Evolutionary conservation across 1,139 yeast genomes (phyloP).

Genomic region (Saccharomyces pastorianus): DNA sequence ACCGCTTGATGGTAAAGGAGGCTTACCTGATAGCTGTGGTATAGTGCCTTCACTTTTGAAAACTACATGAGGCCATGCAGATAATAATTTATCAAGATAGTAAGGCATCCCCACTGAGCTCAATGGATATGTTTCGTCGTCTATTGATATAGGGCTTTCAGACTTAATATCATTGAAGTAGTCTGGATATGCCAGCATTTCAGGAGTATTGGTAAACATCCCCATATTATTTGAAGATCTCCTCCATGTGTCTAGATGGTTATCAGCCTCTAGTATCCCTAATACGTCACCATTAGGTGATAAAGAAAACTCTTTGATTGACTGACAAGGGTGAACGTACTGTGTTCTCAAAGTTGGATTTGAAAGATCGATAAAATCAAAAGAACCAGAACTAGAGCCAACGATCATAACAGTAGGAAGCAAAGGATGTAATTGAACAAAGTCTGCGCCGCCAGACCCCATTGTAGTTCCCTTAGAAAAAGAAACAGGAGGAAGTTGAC

Average conservation of each 20-base stretch:
- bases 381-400: conserved; percentile 69
- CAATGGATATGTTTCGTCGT: conserved; percentile 48
- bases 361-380: conserved; percentile 76
- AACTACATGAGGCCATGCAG: conserved; percentile 65
- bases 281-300: conserved; percentile 78
- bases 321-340: conserved; percentile 48
- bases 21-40: conserved; percentile 32
- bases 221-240: conserved; percentile 19
- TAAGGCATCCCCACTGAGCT: conserved; percentile 80
- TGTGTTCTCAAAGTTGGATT: conserved; percentile 62
- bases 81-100: conserved; percentile 69
- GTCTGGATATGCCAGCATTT: conserved; percentile 33
- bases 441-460: conserved; percentile 76
- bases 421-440: conserved; percentile 78
- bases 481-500: conserved; percentile 70
- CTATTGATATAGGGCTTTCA: conserved; percentile 35
- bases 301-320: conserved; percentile 52
- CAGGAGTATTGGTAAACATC: conserved; percentile 34
- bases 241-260: conserved; percentile 67
- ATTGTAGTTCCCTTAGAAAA: conserved; percentile 37
- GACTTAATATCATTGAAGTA: conserved; percentile 30
- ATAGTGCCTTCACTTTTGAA: conserved; percentile 48
- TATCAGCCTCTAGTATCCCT: conserved; percentile 57
- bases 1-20: conserved; percentile 3
- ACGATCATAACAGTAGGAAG: conserved; percentile 70